phyloP scores from a whole-genome alignment of 2,329 filamentous ascomycete species.

The Fusarium papillatum region DNA sequence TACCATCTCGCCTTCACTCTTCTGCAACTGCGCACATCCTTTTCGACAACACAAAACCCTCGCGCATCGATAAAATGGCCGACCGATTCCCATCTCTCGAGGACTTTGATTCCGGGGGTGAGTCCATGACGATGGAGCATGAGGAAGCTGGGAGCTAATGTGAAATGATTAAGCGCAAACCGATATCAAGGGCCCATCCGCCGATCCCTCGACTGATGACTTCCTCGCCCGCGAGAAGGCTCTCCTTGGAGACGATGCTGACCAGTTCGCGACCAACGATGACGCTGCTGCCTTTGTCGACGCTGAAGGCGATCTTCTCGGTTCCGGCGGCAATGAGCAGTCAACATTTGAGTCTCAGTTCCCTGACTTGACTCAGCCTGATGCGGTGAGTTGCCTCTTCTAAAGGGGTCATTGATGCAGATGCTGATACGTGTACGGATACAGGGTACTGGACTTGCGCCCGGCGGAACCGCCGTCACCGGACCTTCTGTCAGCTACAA shows the following conservation, averaged over 20 bases:
- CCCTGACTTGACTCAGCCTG: slow-evolving; percentile 75
- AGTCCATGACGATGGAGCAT: slow-evolving; percentile 44
- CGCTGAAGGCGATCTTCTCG: slow-evolving; percentile 78
- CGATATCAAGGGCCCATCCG: slow-evolving; percentile 69
- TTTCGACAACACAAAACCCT: background rate
- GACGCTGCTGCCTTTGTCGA: slow-evolving; percentile 77
- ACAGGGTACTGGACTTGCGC: slow-evolving; percentile 47
- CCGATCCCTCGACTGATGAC: slow-evolving; percentile 77
- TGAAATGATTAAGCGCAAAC: slow-evolving; percentile 71
- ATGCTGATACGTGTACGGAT: slow-evolving; percentile 21
- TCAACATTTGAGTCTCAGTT: slow-evolving; percentile 87
- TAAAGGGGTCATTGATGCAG: background rate
- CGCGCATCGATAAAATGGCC: slow-evolving; percentile 68
- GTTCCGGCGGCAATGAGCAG: slow-evolving; percentile 70
- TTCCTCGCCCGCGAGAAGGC: slow-evolving; percentile 95
- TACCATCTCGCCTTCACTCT: background rate
- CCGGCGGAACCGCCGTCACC: slow-evolving; percentile 70
- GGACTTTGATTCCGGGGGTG: slow-evolving; percentile 79
- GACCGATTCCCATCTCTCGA: slow-evolving; percentile 85
- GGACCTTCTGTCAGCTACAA: slow-evolving; percentile 75
- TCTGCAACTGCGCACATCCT: slow-evolving; percentile 1
- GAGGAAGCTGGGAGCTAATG: slow-evolving; percentile 33
- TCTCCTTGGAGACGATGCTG: slow-evolving; percentile 90
- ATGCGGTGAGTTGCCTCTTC: slow-evolving; percentile 47
- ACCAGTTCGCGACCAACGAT: slow-evolving; percentile 85